These are phyloP conservation scores for Avena atlantica DNA, from an alignment of 176 grass and related monocot species.

Conservation along the genomic window DNA sequence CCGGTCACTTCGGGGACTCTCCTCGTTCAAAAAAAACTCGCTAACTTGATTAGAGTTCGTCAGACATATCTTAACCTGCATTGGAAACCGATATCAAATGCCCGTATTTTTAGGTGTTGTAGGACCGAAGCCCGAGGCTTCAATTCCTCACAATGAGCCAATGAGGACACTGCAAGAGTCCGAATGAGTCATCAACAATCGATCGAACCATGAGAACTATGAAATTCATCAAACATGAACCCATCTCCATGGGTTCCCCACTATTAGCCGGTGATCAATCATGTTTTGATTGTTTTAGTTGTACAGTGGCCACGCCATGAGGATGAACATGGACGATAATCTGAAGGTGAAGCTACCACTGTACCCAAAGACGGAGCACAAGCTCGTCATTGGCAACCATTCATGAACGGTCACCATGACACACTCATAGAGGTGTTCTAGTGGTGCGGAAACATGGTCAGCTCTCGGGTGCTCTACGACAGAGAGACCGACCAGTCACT, in stretches of 20 bases:
- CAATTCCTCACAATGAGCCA: conserved; percentile 92
- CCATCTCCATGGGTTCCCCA: too few species aligned
- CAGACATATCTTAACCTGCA: neutral
- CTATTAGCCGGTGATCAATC: neutral
- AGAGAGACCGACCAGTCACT: conserved; percentile 78
- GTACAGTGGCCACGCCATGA: conserved; percentile 79
- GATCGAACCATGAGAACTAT: conserved; percentile 65
- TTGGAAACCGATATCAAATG: neutral
- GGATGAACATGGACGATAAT: conserved; percentile 87
- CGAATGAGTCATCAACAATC: conserved; percentile 76
- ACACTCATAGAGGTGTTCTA: conserved; percentile 63
- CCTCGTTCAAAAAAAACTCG: too few species aligned
- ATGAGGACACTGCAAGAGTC: conserved; percentile 59
- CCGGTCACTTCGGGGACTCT: too few species aligned
- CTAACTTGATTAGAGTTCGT: neutral
- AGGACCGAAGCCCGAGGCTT: conserved; percentile 93
- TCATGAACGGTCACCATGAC: conserved; percentile 81
- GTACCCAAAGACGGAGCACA: conserved; percentile 81
- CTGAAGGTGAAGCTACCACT: conserved; percentile 66
- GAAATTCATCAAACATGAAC: neutral
- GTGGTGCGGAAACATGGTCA: conserved; percentile 68
- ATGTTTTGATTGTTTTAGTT: conserved; percentile 47
- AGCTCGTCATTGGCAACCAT: conserved; percentile 91
- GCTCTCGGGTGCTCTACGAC: conserved; percentile 76
- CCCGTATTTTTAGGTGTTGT: conserved; percentile 64